These are phyloP conservation scores for Inga oerstediana DNA, from an alignment of 306 rosid species.

Conservation along the genomic window DNA sequence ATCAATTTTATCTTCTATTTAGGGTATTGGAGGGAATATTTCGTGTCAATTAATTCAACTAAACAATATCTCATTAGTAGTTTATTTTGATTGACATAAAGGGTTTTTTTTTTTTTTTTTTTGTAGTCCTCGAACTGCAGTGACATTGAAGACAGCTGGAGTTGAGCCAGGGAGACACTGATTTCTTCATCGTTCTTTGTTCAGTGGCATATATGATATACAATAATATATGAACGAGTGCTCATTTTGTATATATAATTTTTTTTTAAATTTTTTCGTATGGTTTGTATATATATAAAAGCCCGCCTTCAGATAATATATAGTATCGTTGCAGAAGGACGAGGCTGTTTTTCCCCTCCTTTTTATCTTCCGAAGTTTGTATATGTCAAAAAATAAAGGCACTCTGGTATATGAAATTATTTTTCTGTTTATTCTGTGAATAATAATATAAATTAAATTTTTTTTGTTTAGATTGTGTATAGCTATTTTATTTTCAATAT, in stretches of 20 bases:
- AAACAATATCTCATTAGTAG: background rate
- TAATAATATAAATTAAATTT: background rate
- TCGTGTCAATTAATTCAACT: background rate
- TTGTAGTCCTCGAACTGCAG: conserved; percentile 34
- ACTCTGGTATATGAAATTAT: background rate
- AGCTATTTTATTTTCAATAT: background rate
- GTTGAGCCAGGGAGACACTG: conserved; percentile 26
- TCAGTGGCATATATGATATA: background rate
- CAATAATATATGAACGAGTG: conserved; percentile 16
- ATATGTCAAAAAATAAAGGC: conserved; percentile 26
- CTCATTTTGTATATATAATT: background rate
- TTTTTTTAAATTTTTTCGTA: background rate
- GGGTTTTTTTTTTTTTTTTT: background rate
- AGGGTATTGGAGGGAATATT: background rate
- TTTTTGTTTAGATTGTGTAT: background rate
- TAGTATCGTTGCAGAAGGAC: background rate
- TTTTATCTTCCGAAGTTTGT: conserved; percentile 11
- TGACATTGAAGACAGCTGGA: conserved; percentile 47
- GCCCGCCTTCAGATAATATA: background rate
- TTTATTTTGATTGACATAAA: background rate
- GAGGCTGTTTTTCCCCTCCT: background rate
- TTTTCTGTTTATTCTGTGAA: background rate
- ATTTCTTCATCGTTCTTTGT: background rate
- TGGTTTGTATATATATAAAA: background rate
- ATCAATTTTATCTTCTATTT: too few relatives aligned